Conservation (phyloP, 768 basidiomycete species). For the Rhodotorula kratochvilovae region DNA sequence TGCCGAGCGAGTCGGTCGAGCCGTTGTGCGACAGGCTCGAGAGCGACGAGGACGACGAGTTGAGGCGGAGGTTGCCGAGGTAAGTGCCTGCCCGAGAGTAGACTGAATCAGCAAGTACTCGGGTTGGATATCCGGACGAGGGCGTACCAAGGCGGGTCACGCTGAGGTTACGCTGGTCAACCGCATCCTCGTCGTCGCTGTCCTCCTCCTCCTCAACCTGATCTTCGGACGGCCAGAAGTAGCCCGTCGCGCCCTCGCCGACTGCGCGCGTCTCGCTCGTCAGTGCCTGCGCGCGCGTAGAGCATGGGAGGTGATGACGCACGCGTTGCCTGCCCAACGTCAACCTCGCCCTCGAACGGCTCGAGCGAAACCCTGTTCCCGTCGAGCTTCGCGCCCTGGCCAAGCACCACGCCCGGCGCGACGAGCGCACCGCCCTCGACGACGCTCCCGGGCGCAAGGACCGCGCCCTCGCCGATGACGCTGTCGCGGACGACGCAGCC, state of each 20-base stretch:
- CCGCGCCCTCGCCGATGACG: slow-evolving; percentile 66
- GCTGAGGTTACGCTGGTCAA: slow-evolving; percentile 32
- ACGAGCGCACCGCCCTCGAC: slow-evolving; percentile 75
- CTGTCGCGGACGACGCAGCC: slow-evolving; percentile 68
- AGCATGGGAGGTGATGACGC: slow-evolving; percentile 39
- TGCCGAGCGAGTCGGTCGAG: slow-evolving; percentile 39
- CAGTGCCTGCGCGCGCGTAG: not conserved
- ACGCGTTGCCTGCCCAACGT: slow-evolving; percentile 36
- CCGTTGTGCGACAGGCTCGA: slow-evolving; percentile 44
- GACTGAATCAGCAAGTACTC: too few relatives aligned
- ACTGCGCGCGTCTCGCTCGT: slow-evolving; percentile 44
- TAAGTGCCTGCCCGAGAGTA: slow-evolving; percentile 1
- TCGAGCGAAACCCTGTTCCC: slow-evolving; percentile 43
- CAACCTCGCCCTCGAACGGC: slow-evolving; percentile 48
- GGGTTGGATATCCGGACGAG: too few relatives aligned
- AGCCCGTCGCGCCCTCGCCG: slow-evolving; percentile 69
- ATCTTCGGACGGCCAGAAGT: slow-evolving; percentile 67
- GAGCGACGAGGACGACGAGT: slow-evolving; percentile 41
- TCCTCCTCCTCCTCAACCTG: slow-evolving; percentile 46
- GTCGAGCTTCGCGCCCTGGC: slow-evolving; percentile 61
- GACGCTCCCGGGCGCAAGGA: slow-evolving; percentile 61
- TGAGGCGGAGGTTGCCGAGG: slow-evolving; percentile 25
- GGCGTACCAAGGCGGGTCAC: slow-evolving; percentile 32
- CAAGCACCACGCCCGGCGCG: slow-evolving; percentile 73
- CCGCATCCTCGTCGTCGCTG: slow-evolving; percentile 53